Evolutionary conservation across 1,284 basidiomycete species (phyloP), one percentile per base, ranked within the genome.

Genomic region (Athelia psychrophila): DNA sequence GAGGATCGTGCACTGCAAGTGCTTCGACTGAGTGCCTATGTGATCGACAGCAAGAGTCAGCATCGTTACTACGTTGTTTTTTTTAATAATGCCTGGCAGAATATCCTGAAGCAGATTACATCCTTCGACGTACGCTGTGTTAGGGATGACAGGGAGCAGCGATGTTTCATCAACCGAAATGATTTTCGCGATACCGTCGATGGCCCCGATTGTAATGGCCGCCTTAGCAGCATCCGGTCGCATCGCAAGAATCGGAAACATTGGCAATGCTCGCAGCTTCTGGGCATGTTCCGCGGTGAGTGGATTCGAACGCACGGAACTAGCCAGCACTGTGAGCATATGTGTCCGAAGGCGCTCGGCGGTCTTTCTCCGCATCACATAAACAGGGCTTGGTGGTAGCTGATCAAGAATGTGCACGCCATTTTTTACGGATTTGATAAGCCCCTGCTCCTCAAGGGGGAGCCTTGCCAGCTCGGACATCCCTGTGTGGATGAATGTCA

Each of bases 111-210:
- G 55, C 18, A 64, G 52, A 36, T 53, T 47, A 3, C 56, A 52
- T 2, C 55, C 57, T 47, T 71, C 65, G 20, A 75, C 58, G 51
- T 69, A 73, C 1, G 58, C 54, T 19, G 61, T 53, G 3, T 57
- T 40, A 1, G 52, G 27, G 2, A 72, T 46, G 2, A 50, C 24
- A 16, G 74, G 74, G 6, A 76, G 51, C 20, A 71, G 63, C 12
- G 58, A 44, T 2, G 55, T 57, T 4, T 52, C 51, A 4, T 50
- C 48, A 9, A 70, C 59, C 5, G 64, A 64, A 6, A 63, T 57
- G 6, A 71, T 59, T 0, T 33, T 57, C 3, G 49, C 30, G 3
- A 51, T 57, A 10, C 59, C 54, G 1, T 58, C 56, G 9, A 42
- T 42, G 6, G 16, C 38, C n/a, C 38, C 8, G n/a, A 42, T 6